Conservation (phyloP, 2,329 filamentous ascomycete species). For the Chrysoporthe deuterocubensis region DNA sequence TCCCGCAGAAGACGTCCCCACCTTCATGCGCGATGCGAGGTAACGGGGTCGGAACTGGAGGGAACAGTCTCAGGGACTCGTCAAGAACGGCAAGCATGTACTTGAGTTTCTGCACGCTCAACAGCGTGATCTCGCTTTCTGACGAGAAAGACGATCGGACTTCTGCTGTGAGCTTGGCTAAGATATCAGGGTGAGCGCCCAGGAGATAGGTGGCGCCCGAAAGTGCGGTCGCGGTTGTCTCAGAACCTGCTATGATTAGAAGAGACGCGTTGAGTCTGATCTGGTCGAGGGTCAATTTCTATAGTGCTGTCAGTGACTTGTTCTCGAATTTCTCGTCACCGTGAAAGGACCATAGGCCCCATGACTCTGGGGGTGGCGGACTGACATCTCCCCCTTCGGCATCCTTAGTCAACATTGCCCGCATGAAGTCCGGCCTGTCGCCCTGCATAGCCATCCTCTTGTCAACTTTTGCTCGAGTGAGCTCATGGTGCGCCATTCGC, state of each 20-base stretch:
- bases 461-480: background rate
- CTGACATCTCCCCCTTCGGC: slow-evolving; percentile 8
- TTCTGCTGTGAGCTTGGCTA: slow-evolving; percentile 44
- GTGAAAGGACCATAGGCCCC: background rate
- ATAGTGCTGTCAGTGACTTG: background rate
- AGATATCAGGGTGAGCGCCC: slow-evolving; percentile 41
- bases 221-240: slow-evolving; percentile 54
- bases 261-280: slow-evolving; percentile 31
- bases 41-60: slow-evolving; percentile 32
- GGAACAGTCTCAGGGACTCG: slow-evolving; percentile 38
- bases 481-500: background rate
- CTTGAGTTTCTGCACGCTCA: slow-evolving; percentile 31
- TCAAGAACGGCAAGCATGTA: slow-evolving; percentile 40
- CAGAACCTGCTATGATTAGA: slow-evolving; percentile 50
- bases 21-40: slow-evolving; percentile 32
- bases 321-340: background rate
- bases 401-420: slow-evolving; percentile 18
- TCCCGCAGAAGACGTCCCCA: slow-evolving; percentile 38
- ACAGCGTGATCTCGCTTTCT: slow-evolving; percentile 37
- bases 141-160: slow-evolving; percentile 43
- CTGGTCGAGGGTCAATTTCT: slow-evolving; percentile 26
- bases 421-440: slow-evolving; percentile 21
- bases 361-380: background rate
- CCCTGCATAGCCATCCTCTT: slow-evolving; percentile 12
- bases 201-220: slow-evolving; percentile 43